These are phyloP conservation scores for Zasmidium angulare DNA, from an alignment of 2,329 filamentous ascomycete genomes.

Conservation along the genomic window DNA sequence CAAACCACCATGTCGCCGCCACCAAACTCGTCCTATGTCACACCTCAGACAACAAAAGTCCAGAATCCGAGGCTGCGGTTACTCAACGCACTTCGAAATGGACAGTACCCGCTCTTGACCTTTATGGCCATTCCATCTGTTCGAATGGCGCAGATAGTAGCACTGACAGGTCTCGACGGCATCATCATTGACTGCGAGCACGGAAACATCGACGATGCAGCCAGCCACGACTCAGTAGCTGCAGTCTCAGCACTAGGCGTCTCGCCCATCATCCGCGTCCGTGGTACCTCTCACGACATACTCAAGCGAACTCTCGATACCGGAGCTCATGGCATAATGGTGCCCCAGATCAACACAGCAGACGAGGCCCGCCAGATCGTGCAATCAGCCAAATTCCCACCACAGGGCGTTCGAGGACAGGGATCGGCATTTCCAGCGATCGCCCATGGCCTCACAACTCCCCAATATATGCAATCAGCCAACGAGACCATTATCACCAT, in stretches of 20 bases:
- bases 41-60: conserved; percentile 1
- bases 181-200: conserved; percentile 61
- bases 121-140: conserved; percentile 2
- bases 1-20: background rate
- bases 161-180: conserved; percentile 35
- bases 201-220: conserved; percentile 54
- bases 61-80: background rate
- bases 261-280: conserved; percentile 46
- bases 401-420: conserved; percentile 54
- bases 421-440: conserved; percentile 57
- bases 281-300: conserved; percentile 58
- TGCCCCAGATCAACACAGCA: conserved; percentile 52
- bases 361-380: conserved; percentile 53
- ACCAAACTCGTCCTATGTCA: background rate
- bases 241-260: conserved; percentile 42
- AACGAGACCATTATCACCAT: conserved; percentile 54
- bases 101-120: background rate
- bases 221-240: conserved; percentile 56
- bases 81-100: conserved; percentile 2
- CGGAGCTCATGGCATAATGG: conserved; percentile 40
- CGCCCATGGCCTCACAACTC: conserved; percentile 51
- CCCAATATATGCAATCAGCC: conserved; percentile 52
- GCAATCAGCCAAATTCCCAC: conserved; percentile 54
- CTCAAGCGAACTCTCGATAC: conserved; percentile 38
- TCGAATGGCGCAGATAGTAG: conserved; percentile 2